phyloP scores from a whole-genome alignment of 371 early-diverging fungal species.

The Rhizomucor miehei region DNA sequence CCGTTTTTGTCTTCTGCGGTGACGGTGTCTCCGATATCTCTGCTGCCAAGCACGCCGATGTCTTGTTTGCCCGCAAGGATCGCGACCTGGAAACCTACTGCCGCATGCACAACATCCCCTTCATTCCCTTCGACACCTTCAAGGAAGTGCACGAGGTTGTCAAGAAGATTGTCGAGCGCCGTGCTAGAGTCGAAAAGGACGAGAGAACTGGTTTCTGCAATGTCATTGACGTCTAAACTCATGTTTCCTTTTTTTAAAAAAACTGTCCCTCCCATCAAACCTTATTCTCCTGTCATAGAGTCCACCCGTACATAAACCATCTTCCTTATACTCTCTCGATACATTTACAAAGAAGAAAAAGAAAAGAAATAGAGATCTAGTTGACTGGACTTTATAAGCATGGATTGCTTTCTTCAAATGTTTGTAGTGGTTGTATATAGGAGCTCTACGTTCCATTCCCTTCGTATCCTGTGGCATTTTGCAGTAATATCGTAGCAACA shows the following conservation, averaged over 20 bases:
- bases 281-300: too few species aligned
- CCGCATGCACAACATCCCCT: conserved; percentile 45
- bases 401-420: too few species aligned
- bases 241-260: background rate
- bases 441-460: too few species aligned
- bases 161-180: conserved; percentile 25
- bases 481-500: too few species aligned
- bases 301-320: background rate
- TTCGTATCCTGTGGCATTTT: too few species aligned
- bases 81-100: conserved; percentile 66
- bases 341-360: too few species aligned
- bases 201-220: conserved; percentile 34
- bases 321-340: background rate
- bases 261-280: too few species aligned
- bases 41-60: conserved; percentile 65
- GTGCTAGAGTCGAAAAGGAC: conserved; percentile 26
- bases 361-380: too few species aligned
- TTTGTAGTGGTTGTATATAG: too few species aligned
- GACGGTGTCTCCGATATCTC: conserved; percentile 72
- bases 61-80: conserved; percentile 62
- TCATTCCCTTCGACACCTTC: conserved; percentile 54
- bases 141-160: conserved; percentile 38
- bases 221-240: conserved; percentile 22
- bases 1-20: conserved; percentile 60
- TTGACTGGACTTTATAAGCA: too few species aligned